Evolutionary conservation across 345 rosid species (phyloP), one percentile per base, ranked within the genome.

Genomic region (Iberis pinnata): DNA sequence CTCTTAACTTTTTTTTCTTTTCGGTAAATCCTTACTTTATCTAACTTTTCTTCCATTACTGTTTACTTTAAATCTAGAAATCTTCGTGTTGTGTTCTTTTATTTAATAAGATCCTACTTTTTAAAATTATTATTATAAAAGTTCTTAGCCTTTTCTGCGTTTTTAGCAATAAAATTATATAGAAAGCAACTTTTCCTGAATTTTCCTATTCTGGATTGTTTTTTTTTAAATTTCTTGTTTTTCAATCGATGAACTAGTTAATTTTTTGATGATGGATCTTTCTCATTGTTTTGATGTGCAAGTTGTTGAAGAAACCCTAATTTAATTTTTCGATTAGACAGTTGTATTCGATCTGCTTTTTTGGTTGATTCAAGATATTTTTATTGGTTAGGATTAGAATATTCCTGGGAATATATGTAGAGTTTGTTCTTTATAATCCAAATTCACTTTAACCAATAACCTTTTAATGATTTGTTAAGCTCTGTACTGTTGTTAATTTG

Each of bases 71-170:
- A 29, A 29, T 29, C 33, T 29, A 26, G 29, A 6, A 49, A 33
- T 49, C 44, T 33, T 22, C 1, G 15, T 31, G n/a, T 42, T 55
- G 6, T 19, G 35, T 10, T 14, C 29, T 16, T 54, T 45, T 22
- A 3, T 15, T 7, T 13, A 20, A 50, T 51, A 38, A 40, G 53
- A 65, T 65, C 64, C 1, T 35, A 25, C 58, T 15, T 50, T 26
- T 42, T 35, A 12, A 9, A 12, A 18, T 42, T 29, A 5, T 29
- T 6, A 29, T 6, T 22, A 20, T 20, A 11, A 58, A 57, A 66
- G 70, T 29, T 66, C 14, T 65, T 42, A 43, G 10, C 70, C 37
- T 58, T 66, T 65, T 65, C 43, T 44, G 49, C 49, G 60, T 43
- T 50, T 58, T 43, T 35, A 43, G 70, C 42, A 35, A 50, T 37